Conservation (phyloP, 73 alveolate genomes). For the Stentor coeruleus region DNA sequence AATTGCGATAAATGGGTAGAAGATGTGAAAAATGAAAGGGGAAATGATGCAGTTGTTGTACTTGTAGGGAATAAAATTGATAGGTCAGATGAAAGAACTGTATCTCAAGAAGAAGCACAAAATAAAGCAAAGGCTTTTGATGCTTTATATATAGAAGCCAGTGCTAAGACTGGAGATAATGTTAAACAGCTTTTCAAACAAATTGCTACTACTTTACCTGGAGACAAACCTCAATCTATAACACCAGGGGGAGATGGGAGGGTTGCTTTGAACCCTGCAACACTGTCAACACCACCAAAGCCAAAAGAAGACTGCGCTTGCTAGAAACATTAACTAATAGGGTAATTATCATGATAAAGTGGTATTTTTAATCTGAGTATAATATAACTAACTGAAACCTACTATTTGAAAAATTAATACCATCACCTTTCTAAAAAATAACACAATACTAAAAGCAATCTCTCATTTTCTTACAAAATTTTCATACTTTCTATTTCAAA, state of each 20-base stretch:
- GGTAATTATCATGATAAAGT: too few species aligned
- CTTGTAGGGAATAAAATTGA: conserved; percentile 83
- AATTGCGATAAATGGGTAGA: conserved; percentile 78
- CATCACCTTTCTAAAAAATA: too few species aligned
- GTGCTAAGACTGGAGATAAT: conserved; percentile 79
- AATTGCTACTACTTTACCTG: conserved; percentile 64
- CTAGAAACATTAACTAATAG: too few species aligned
- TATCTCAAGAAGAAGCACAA: conserved; percentile 62
- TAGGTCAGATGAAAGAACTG: conserved; percentile 44
- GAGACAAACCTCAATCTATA: conserved; percentile 21
- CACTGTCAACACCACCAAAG: neutral
- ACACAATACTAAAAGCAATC: too few species aligned
- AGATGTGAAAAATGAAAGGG: conserved; percentile 83
- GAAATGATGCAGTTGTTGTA: conserved; percentile 72
- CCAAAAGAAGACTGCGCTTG: neutral
- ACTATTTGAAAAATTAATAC: too few species aligned
- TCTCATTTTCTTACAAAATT: too few species aligned
- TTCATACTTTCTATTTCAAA: too few species aligned
- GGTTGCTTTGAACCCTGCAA: neutral
- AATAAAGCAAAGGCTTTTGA: conserved; percentile 71
- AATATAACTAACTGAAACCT: too few species aligned
- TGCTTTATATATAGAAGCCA: conserved; percentile 68
- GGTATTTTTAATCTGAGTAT: too few species aligned
- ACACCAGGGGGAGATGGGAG: neutral
- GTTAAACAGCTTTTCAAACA: conserved; percentile 62